A percentile compares a stretch with the other conserved stretches of the same genome.
Conservation (phyloP, 441 rosid genomes). For the Bruguiera hainesii region DNA sequence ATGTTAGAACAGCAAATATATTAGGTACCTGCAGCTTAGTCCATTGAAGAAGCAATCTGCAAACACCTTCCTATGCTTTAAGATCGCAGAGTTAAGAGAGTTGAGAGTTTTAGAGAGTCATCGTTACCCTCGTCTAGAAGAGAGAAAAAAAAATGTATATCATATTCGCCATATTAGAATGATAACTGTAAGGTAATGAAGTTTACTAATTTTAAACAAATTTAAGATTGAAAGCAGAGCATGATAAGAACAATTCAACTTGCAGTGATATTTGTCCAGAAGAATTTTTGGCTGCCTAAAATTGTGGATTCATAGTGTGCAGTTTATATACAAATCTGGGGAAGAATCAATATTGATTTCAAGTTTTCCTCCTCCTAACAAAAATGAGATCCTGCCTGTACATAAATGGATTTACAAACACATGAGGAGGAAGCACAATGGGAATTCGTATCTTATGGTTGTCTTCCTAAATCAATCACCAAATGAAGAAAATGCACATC, state of each 20-base stretch:
- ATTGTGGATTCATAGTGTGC: slow-evolving; percentile 12
- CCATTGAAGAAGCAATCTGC: too few species aligned
- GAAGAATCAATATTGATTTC: neutral
- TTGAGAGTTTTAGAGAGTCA: too few species aligned
- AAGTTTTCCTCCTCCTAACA: slow-evolving; percentile 10
- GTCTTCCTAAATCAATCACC: slow-evolving; percentile 16
- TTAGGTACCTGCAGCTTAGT: too few species aligned
- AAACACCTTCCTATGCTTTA: too few species aligned
- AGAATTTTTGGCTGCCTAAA: slow-evolving; percentile 16
- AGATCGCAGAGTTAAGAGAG: too few species aligned
- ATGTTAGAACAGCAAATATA: too few species aligned
- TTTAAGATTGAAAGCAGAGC: too few species aligned
- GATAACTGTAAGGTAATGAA: too few species aligned
- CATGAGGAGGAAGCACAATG: slow-evolving; percentile 8
- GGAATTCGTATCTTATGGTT: slow-evolving; percentile 6
- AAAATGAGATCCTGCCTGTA: slow-evolving; percentile 24
- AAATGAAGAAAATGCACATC: neutral
- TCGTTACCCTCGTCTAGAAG: too few species aligned
- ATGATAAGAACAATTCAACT: neutral
- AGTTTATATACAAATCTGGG: slow-evolving; percentile 31
- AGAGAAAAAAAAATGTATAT: too few species aligned
- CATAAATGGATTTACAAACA: slow-evolving; percentile 23
- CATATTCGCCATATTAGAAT: too few species aligned
- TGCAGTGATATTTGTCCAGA: neutral
- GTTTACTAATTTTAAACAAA: too few species aligned